phyloP scores from a whole-genome alignment of 208 protist species.

The Leishmania tarentolae region DNA sequence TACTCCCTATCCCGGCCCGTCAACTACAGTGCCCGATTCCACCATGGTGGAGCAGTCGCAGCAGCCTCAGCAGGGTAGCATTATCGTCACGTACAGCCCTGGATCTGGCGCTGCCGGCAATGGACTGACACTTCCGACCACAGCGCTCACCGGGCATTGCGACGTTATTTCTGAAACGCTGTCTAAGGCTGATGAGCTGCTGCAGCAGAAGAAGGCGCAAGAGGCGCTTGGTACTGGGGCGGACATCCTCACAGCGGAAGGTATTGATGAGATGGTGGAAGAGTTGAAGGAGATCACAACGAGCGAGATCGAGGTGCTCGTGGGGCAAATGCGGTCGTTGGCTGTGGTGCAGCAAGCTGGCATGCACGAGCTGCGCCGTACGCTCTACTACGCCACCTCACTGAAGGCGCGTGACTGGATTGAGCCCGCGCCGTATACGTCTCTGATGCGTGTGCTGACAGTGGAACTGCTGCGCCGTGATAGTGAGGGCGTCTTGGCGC shows the following conservation, averaged over 20 bases:
- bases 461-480: constrained; percentile 82
- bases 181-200: constrained; percentile 83
- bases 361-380: constrained; percentile 89
- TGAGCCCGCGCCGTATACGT: constrained; percentile 56
- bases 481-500: constrained; percentile 79
- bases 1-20: neutral
- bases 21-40: constrained; percentile 1
- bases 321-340: constrained; percentile 52
- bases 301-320: constrained; percentile 58
- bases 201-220: constrained; percentile 77
- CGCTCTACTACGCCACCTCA: constrained; percentile 84
- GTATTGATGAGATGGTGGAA: constrained; percentile 84
- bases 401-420: constrained; percentile 77
- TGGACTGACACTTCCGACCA: constrained; percentile 66
- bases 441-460: constrained; percentile 82
- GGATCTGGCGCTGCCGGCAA: constrained; percentile 50
- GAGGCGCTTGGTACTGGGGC: constrained; percentile 63
- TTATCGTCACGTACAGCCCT: constrained; percentile 74
- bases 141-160: constrained; percentile 75
- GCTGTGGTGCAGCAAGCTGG: constrained; percentile 77
- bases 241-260: constrained; percentile 76
- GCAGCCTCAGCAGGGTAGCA: constrained; percentile 15
- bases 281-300: constrained; percentile 68
- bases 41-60: constrained; percentile 3
- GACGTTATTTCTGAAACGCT: constrained; percentile 82